phyloP scores from a whole-genome alignment of 2,329 filamentous ascomycete species.

The Aschersonia sp. region DNA sequence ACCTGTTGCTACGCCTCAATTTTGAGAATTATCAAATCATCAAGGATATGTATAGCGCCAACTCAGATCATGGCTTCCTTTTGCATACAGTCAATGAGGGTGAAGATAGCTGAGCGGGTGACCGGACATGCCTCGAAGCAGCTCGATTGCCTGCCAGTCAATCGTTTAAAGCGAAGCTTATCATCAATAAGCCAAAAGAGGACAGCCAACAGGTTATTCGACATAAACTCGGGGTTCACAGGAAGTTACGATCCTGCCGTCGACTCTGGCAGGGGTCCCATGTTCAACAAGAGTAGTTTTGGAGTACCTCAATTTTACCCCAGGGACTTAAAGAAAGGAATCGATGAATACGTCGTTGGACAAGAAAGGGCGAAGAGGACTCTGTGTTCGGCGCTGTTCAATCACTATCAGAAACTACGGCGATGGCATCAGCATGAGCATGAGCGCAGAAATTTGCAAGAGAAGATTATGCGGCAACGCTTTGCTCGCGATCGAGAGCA shows the following conservation, averaged over 20 bases:
- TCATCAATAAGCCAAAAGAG: neutral
- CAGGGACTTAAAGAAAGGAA: slow-evolving; percentile 65
- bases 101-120: neutral
- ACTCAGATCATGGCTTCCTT: too few species aligned
- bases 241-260: slow-evolving; percentile 41
- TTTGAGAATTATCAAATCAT: too few species aligned
- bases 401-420: slow-evolving; percentile 84
- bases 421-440: slow-evolving; percentile 67
- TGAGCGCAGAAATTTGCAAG: slow-evolving; percentile 36
- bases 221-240: slow-evolving; percentile 44
- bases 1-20: too few species aligned
- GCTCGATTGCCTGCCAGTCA: neutral
- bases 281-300: slow-evolving; percentile 42
- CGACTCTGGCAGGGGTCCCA: slow-evolving; percentile 40
- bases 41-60: too few species aligned
- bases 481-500: slow-evolving; percentile 52
- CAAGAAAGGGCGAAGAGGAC: slow-evolving; percentile 92
- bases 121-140: neutral
- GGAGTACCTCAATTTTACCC: slow-evolving; percentile 51
- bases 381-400: slow-evolving; percentile 84
- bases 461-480: slow-evolving; percentile 57
- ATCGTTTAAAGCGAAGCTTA: neutral
- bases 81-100: neutral
- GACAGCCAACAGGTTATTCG: slow-evolving; percentile 25
- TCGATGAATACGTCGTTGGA: slow-evolving; percentile 92